Evolutionary conservation across 768 basidiomycete genomes (phyloP), one percentile per base, ranked within the genome.

Genomic region (Psilocybe azurescens): DNA sequence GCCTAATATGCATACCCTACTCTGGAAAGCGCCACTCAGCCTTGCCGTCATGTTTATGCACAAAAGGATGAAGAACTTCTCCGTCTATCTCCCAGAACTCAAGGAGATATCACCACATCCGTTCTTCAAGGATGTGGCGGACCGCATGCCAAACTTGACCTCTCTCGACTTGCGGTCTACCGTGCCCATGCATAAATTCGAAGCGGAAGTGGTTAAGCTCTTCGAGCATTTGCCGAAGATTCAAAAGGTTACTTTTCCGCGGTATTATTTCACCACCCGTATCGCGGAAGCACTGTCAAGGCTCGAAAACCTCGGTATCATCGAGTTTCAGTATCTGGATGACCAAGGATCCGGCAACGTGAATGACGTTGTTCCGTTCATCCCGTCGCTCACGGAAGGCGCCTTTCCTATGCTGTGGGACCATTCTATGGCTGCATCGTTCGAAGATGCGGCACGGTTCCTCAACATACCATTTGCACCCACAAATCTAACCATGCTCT

Each of bases 21-120:
- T 78, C 16, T 89, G 87, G 86, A 68, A 70, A 32, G 76, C 70
- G 2, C 59, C 70, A 0, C 67, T 76, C 3, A 47, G 64, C 16
- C 67, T 75, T 10, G 75, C 72, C 44, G 78, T 85, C 28, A 67
- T 88, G 56, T 89, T 89, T 72, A 86, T 89, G 80, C 85, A 87
- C 67, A 71, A 74, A 36, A 79, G 78, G 51, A 74, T 90, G 60
- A 84, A 76, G 62, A 66, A 56, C 9, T 76, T 81, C 53, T 62
- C 64, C 29, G 55, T 80, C 9, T 64, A 54, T 60, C 69, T 79
- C 11, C 70, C 73, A 20, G 63, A 66, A 32, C 70, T 69, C 16
- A 41, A 61, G 58, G 47, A 56, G 6, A 62, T 62, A 56, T 64
- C 67, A 24, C 64, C 69, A 2, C 64, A 41, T 6, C 62, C 73